Base-by-base conservation (phyloP, 2,329 filamentous ascomycete species). In the Phialophora chinensis region DNA sequence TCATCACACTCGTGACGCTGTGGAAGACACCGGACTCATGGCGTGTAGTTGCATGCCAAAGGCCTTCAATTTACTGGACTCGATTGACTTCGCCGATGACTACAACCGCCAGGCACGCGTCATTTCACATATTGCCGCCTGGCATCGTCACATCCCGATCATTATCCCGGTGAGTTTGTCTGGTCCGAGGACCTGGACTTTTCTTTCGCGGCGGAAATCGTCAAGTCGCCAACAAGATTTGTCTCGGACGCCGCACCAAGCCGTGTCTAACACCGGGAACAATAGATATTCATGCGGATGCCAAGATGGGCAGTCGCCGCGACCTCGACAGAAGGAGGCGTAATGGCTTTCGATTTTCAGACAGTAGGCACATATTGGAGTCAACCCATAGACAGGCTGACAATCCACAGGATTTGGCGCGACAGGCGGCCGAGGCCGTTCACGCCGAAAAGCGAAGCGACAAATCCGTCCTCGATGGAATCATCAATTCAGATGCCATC, bases 401-500 rank as follows among this genome's bases (percentile, higher is more conserved):
- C 59, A 27, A 27, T 33, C 23, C n/a, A 11, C 35, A 69, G 67
- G 65, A 67, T 47, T 29, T 69, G 47, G 67, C 65, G n/a, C 65
- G 60, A 53, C 65, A 67, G 58, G 67, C 65, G 12, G 65, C 33
- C 12, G 55, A 38, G 5, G 64, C 62, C n/a, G 65, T 67, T 3
- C 61, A 67, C 33, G 62, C 55, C 11, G 66, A 62, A 66, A 73
- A 66, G 53, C 63, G 27, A 66, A 72, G 38, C 50, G 69, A 61
- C 70, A 75, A 55, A 65, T 75, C 59, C 52, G 69, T 72, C 2
- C 66, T 72, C 27, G 66, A 69, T 31, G 70, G 70, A 17, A 71
- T 72, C 31, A 49, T 68, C 56, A 69, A 71, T 56, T 71, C 69
- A 17, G 70, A 74, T 42, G 67, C 65, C 35, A 73, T 78, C 5